Base-by-base conservation (phyloP, 2,329 filamentous ascomycete genomes). In the Paramyrothecium sp. region DNA sequence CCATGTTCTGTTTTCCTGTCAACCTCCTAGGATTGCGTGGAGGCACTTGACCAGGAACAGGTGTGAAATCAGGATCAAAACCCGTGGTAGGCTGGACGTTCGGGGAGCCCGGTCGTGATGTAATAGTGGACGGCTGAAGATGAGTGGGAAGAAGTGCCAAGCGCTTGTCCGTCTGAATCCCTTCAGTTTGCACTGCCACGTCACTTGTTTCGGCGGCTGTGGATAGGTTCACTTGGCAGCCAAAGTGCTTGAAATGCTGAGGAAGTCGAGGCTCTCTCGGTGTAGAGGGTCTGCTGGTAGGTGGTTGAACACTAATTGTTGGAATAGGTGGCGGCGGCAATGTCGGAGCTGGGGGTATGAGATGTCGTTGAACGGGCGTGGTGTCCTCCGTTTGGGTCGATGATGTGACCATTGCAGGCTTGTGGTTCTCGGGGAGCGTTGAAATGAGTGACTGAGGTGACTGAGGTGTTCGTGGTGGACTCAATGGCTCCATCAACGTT, bases 231-330 rank as follows among this genome's bases (percentile, higher is more conserved):
- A 92, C 92, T 73, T 99, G 95, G 66, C 89, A 94, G 19, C 87
- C 88, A 61, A 89, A 87, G 72, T 92, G 92, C 71, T 92, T 97
- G 60, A 86, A 86, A 56, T 93, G 87, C 55, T 92, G 92, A 30
- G 96, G 87, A 55, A 96, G 84, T 7, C 87, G 81, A 54, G 89
- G 87, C 63, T 89, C 85, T 51, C 83, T 84, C 2, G 92, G 92
- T 2, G 92, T 92, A 4, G 88, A 80, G n/a, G 94, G 92, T 51
- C 90, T 85, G 56, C 92, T 96, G 3, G 83, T 86, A 0, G 95
- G 94, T 33, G 95, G 95, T 64, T 96, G 90, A 54, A 99, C 91
- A 56, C 91, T 90, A 69, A 99, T 99, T 65, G 88, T 90, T 1
- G 94, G 94, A 60, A 97, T 89, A 4, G 80, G 68, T 58, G 85